A percentile compares a stretch with the other conserved stretches of the same genome.
These are phyloP conservation scores for Lepidium africanum DNA, from an alignment of 345 rosid genomes.

Conservation along the genomic window DNA sequence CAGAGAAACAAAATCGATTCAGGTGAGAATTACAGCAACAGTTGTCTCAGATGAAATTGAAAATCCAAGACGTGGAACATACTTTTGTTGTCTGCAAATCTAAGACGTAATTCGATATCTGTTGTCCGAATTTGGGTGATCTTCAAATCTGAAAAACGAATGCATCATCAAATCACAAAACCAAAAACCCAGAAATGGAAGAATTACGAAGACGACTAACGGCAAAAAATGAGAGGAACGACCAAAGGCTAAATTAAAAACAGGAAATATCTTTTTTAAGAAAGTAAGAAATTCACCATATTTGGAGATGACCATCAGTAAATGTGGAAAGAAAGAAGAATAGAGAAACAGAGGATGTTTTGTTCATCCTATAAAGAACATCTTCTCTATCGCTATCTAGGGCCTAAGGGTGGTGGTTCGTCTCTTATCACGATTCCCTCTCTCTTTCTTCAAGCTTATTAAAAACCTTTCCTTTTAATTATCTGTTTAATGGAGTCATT, in stretches of 20 bases:
- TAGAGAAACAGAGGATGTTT: slow-evolving; percentile 43
- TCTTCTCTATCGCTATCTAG: slow-evolving; percentile 11
- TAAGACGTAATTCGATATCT: slow-evolving; percentile 1
- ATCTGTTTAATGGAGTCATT: slow-evolving; percentile 21
- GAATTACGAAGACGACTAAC: neutral
- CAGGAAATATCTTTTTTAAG: slow-evolving; percentile 13
- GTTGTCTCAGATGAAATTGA: neutral
- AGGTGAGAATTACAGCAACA: neutral
- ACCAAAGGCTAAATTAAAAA: neutral
- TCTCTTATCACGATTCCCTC: slow-evolving; percentile 6
- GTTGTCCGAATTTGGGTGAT: slow-evolving; percentile 2
- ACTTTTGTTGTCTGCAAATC: slow-evolving; percentile 19
- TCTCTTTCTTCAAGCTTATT: slow-evolving; percentile 38
- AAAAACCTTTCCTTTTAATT: slow-evolving; percentile 44
- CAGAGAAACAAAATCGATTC: neutral
- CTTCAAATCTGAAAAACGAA: slow-evolving; percentile 16
- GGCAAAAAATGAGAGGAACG: neutral
- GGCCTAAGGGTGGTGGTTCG: neutral
- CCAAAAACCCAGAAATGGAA: slow-evolving; percentile 16
- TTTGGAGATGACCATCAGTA: slow-evolving; percentile 42
- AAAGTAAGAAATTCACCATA: slow-evolving; percentile 36
- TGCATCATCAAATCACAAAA: slow-evolving; percentile 9
- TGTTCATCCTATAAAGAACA: slow-evolving; percentile 34
- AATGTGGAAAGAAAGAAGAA: slow-evolving; percentile 35
- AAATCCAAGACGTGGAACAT: neutral